These are phyloP conservation scores for Ogataea parapolymorpha DNA, from an alignment of 805 yeast genomes.

Conservation along the genomic window DNA sequence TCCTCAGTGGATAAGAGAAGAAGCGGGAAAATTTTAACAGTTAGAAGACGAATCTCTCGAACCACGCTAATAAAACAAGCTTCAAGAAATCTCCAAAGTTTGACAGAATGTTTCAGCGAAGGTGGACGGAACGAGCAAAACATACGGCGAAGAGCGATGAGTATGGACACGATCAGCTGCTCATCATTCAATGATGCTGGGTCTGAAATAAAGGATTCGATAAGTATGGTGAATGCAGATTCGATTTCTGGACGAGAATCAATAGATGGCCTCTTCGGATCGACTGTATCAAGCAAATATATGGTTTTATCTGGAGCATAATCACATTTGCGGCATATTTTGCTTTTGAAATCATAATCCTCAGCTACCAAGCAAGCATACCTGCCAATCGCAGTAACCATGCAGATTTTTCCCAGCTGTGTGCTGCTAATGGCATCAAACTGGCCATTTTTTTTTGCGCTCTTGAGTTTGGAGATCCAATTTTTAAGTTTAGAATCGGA, in stretches of 20 bases:
- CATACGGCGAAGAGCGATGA: conserved; percentile 45
- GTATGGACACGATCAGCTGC: conserved; percentile 39
- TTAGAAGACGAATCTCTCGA: conserved; percentile 54
- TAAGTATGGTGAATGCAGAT: conserved; percentile 28
- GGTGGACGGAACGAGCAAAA: conserved; percentile 55
- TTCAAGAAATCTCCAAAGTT: conserved; percentile 40
- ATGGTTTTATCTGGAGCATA: conserved; percentile 8
- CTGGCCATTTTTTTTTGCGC: conserved; percentile 1
- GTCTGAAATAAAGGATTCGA: conserved; percentile 24
- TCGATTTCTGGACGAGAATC: conserved; percentile 16
- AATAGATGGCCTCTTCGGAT: conserved; percentile 31
- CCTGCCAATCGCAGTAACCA: conserved; percentile 39
- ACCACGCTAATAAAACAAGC: conserved; percentile 38
- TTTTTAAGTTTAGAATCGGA: conserved; percentile 4
- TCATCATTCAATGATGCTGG: conserved; percentile 17
- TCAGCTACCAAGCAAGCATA: conserved; percentile 41
- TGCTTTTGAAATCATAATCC: conserved; percentile 33
- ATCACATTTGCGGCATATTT: conserved; percentile 40
- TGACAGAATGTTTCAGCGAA: conserved; percentile 24
- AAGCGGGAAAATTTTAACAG: conserved; percentile 53
- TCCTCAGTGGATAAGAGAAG: conserved; percentile 42
- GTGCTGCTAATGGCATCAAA: conserved; percentile 3
- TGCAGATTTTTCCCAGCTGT: conserved; percentile 21
- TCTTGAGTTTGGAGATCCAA: conserved; percentile 12
- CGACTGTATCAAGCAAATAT: conserved; percentile 20